Evolutionary conservation across 1,139 yeast genomes (phyloP).

Genomic region (Pichia sp.): DNA sequence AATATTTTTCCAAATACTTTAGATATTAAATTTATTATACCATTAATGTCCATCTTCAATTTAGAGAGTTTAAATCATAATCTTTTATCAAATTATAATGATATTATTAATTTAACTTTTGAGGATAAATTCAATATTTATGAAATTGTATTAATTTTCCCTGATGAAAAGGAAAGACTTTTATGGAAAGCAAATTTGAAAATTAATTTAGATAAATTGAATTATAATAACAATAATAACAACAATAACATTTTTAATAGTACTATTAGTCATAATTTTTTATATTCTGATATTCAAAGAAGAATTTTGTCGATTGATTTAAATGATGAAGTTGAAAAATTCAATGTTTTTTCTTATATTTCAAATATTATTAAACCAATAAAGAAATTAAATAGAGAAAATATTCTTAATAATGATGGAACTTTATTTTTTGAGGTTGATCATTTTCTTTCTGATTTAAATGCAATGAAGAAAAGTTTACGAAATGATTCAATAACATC

Average conservation of each 20-base stretch:
- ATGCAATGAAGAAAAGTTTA: neutral
- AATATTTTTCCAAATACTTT: constrained; percentile 20
- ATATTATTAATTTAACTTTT: constrained; percentile 40
- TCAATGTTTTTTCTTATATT: constrained; percentile 10
- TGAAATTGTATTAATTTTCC: constrained; percentile 42
- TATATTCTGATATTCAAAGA: constrained; percentile 20
- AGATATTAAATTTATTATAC: constrained; percentile 42
- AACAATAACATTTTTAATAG: neutral
- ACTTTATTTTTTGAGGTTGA: constrained; percentile 14
- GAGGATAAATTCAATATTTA: constrained; percentile 37
- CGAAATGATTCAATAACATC: constrained; percentile 2
- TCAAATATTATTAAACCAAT: constrained; percentile 7
- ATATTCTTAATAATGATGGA: neutral
- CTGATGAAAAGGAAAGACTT: constrained; percentile 32
- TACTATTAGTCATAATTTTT: constrained; percentile 10
- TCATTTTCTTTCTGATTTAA: constrained; percentile 7
- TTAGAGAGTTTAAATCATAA: constrained; percentile 7
- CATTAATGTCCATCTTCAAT: constrained; percentile 35
- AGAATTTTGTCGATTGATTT: constrained; percentile 12
- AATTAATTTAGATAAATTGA: constrained; percentile 4
- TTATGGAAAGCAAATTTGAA: constrained; percentile 37
- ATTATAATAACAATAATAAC: neutral
- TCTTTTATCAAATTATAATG: constrained; percentile 29
- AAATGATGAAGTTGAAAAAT: constrained; percentile 12
- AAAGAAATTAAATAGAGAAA: neutral